Percentiles rank a stretch among this genome's conserved stretches.
Evolutionary conservation across 495 filamentous ascomycete genomes (phyloP).

Genomic region (Trichoderma reesei): DNA sequence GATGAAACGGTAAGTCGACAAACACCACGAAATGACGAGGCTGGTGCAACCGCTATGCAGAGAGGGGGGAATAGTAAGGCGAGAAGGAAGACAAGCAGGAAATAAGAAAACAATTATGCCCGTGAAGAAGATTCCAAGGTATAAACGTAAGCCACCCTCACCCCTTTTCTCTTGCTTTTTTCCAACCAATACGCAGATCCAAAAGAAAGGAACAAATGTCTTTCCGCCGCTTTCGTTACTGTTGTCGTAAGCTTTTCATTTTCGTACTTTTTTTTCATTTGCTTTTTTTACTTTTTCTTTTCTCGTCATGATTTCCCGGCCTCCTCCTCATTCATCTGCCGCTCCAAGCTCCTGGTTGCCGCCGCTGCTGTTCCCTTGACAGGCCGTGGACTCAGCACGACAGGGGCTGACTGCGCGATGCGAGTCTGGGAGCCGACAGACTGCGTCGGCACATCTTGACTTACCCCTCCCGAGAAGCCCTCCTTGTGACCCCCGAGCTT

Average conservation of each 20-base stretch:
- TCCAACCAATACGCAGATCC: slow-evolving; percentile 1
- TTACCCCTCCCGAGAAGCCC: not conserved
- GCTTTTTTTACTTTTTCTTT: not conserved
- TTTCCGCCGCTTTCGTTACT: slow-evolving; percentile 3
- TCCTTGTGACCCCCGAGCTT: slow-evolving; percentile 24
- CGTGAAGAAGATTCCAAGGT: not conserved
- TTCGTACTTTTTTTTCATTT: not conserved
- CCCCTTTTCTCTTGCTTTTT: not conserved
- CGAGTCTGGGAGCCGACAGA: not conserved
- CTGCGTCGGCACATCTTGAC: not conserved
- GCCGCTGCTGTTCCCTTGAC: slow-evolving; percentile 2
- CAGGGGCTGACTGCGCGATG: slow-evolving; percentile 4
- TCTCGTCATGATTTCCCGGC: not conserved
- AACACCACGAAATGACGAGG: not conserved
- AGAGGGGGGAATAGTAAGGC: not conserved
- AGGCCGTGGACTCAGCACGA: not conserved
- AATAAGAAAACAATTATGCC: not conserved
- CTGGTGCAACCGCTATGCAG: slow-evolving; percentile 8
- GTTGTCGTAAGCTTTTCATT: not conserved
- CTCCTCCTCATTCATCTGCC: not conserved
- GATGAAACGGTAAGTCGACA: not conserved
- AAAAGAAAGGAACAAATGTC: not conserved
- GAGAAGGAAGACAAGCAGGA: not conserved
- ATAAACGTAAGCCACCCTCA: not conserved
- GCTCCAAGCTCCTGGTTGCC: slow-evolving; percentile 1